Evolutionary conservation across 2,329 filamentous ascomycete species (phyloP).

Genomic region (Fusarium subtropicale): DNA sequence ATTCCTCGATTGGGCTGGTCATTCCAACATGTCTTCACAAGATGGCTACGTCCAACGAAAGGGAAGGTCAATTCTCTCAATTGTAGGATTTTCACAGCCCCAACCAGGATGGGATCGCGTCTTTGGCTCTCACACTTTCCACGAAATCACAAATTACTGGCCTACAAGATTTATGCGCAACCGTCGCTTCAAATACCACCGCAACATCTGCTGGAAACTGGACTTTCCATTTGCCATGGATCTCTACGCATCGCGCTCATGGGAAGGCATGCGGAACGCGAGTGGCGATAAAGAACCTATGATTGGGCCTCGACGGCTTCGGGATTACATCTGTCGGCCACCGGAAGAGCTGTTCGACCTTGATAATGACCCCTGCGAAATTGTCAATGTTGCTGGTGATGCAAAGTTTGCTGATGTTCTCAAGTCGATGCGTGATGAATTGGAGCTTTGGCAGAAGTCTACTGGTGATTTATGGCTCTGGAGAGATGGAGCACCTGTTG

Average conservation of each 20-base stretch:
- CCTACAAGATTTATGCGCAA: not conserved
- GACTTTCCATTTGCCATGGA: not conserved
- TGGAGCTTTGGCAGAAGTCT: not conserved
- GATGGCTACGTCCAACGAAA: not conserved
- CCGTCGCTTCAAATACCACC: not conserved
- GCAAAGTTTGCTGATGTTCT: not conserved
- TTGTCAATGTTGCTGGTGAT: accelerated
- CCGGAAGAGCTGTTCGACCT: not conserved
- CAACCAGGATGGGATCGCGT: not conserved
- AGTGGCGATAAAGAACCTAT: not conserved
- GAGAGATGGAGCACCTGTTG: not conserved
- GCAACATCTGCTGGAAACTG: not conserved
- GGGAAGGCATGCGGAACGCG: not conserved
- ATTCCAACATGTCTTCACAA: not conserved
- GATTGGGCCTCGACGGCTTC: not conserved
- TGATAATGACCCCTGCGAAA: not conserved
- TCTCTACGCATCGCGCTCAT: not conserved
- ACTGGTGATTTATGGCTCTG: not conserved
- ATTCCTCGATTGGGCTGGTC: not conserved
- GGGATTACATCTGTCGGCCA: not conserved
- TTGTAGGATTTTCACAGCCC: not conserved
- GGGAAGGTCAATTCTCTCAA: not conserved
- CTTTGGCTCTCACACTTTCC: not conserved
- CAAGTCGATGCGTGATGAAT: not conserved
- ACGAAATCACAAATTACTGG: not conserved